phyloP scores from a whole-genome alignment of 2,329 filamentous ascomycete species.

The Tolypocladium amazonense region DNA sequence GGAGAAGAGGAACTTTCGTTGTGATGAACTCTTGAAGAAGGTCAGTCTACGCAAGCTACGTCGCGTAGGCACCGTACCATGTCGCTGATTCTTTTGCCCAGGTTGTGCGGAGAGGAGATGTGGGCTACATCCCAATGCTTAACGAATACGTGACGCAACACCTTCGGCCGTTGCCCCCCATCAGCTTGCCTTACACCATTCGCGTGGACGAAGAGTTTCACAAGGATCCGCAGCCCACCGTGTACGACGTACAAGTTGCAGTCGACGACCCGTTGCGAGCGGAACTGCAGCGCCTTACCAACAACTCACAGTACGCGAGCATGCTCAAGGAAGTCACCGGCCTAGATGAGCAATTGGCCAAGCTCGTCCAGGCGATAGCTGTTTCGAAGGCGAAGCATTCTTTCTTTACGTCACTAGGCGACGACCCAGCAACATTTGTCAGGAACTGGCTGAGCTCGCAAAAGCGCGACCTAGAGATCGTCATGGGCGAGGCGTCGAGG shows the following conservation, averaged over 20 bases:
- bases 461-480: constrained; percentile 78
- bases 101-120: constrained; percentile 64
- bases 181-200: constrained; percentile 84
- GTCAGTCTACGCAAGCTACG: constrained; percentile 34
- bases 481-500: constrained; percentile 69
- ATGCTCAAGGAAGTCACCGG: constrained; percentile 66
- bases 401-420: constrained; percentile 69
- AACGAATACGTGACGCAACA: constrained; percentile 71
- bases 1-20: constrained; percentile 85
- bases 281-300: constrained; percentile 53
- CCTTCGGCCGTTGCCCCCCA: constrained; percentile 66
- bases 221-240: constrained; percentile 61
- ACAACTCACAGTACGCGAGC: constrained; percentile 57
- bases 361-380: constrained; percentile 70
- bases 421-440: constrained; percentile 77
- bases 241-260: constrained; percentile 82
- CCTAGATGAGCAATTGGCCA: constrained; percentile 77
- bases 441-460: constrained; percentile 84
- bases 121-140: constrained; percentile 77
- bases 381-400: constrained; percentile 83
- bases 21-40: constrained; percentile 70
- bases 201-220: constrained; percentile 81
- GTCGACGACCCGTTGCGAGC: constrained; percentile 73
- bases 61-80: neutral
- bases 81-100: constrained; percentile 22